Evolutionary conservation across 2,329 filamentous ascomycete genomes (phyloP).

Genomic region (Xylaria hypoxylon): DNA sequence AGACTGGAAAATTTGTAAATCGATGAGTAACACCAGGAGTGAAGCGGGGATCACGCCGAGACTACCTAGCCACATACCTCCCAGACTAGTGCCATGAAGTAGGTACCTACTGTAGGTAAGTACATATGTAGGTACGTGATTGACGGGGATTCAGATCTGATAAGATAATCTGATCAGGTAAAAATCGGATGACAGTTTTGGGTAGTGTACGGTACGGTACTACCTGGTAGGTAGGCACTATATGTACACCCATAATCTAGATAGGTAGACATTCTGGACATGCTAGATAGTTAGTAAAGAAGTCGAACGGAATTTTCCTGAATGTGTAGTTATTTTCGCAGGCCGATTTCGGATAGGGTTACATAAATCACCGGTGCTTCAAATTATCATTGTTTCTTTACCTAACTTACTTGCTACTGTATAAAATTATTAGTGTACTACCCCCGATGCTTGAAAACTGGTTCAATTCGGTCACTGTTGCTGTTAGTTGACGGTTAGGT

Average conservation of each 20-base stretch:
- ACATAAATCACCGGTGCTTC: not conserved
- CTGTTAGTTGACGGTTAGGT: not conserved
- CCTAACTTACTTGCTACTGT: too few relatives aligned
- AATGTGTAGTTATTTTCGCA: not conserved
- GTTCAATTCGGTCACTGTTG: not conserved
- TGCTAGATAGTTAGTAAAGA: not conserved
- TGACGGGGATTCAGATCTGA: constrained; percentile 41
- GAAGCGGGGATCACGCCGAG: constrained; percentile 15
- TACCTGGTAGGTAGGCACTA: too few relatives aligned
- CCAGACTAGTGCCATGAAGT: too few relatives aligned
- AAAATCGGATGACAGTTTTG: not conserved
- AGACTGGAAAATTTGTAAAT: constrained; percentile 14
- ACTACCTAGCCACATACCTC: too few relatives aligned
- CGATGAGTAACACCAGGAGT: constrained; percentile 1
- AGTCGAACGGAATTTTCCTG: constrained; percentile 3
- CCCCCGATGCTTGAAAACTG: not conserved
- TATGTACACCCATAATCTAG: not conserved
- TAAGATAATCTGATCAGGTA: constrained; percentile 37
- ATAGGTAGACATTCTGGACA: constrained; percentile 7
- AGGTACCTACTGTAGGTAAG: too few relatives aligned
- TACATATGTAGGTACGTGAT: constrained; percentile 2
- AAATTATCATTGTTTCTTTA: not conserved
- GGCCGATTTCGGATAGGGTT: constrained; percentile 26
- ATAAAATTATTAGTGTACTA: too few relatives aligned
- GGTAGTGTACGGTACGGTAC: too few relatives aligned